Evolutionary conservation across 2,329 filamentous ascomycete genomes (phyloP).

Genomic region (Sphaerulina musiva): DNA sequence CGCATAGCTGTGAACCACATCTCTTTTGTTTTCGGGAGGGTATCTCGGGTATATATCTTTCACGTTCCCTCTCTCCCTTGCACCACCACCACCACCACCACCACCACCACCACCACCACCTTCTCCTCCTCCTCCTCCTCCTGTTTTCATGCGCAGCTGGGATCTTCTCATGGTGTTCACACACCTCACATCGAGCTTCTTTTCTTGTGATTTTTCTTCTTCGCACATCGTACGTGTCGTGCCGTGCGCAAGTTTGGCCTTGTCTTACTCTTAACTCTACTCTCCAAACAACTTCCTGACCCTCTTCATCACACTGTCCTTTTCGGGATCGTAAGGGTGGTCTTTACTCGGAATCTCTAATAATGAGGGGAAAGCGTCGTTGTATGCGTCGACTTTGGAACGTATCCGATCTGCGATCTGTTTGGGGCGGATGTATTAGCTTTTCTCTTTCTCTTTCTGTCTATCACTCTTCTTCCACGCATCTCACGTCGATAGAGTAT

Average conservation of each 20-base stretch:
- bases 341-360: constrained; percentile 98
- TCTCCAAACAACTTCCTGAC: constrained; percentile 70
- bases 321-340: constrained; percentile 97
- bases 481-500: not conserved
- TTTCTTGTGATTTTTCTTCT: not conserved
- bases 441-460: not conserved
- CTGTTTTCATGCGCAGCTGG: too few species aligned
- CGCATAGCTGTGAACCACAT: not conserved
- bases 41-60: not conserved
- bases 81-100: too few species aligned
- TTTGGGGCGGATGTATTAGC: not conserved
- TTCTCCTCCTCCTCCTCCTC: too few species aligned
- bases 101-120: too few species aligned
- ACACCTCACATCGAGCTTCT: too few species aligned
- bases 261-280: constrained; percentile 34
- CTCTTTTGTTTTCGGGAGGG: not conserved
- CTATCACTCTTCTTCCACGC: not conserved
- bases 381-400: constrained; percentile 82
- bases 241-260: too few species aligned
- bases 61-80: too few species aligned
- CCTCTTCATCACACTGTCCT: constrained; percentile 91
- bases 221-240: not conserved
- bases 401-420: constrained; percentile 93
- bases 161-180: too few species aligned
- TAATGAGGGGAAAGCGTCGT: constrained; percentile 89